These are phyloP conservation scores for Castanopsis chinensis DNA, from an alignment of 306 rosid genomes.

Conservation along the genomic window DNA sequence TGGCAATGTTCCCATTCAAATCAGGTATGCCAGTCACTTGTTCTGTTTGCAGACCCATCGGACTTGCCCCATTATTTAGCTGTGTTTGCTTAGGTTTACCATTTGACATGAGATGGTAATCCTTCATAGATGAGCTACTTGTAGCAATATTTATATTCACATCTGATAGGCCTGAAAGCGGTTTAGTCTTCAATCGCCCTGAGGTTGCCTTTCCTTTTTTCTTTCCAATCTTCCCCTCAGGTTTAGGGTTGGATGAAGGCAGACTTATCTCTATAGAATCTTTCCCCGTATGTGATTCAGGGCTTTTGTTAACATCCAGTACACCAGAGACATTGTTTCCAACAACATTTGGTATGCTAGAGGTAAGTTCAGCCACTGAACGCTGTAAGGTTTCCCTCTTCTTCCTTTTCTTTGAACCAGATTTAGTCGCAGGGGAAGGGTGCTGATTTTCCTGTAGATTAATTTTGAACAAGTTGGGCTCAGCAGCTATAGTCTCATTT, in stretches of 20 bases:
- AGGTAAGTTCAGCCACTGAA: conserved; percentile 35
- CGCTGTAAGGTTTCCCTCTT: conserved; percentile 17
- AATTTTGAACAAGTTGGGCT: conserved; percentile 22
- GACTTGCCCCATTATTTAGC: conserved; percentile 19
- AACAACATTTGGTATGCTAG: conserved; percentile 17
- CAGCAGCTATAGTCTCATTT: conserved; percentile 26
- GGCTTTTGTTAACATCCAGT: conserved; percentile 21
- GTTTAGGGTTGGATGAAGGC: background rate
- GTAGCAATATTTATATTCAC: conserved; percentile 33
- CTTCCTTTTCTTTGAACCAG: conserved; percentile 32
- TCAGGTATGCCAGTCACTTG: conserved; percentile 45
- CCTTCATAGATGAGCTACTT: conserved; percentile 22
- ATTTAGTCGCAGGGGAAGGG: conserved; percentile 8
- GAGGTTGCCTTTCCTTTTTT: conserved; percentile 32
- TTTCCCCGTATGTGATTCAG: conserved; percentile 8
- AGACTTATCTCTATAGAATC: conserved; percentile 6
- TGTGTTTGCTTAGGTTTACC: conserved; percentile 31
- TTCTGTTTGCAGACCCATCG: conserved; percentile 15
- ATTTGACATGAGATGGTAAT: conserved; percentile 14
- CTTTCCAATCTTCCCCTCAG: conserved; percentile 21
- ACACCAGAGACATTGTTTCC: conserved; percentile 14
- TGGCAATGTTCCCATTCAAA: conserved; percentile 40
- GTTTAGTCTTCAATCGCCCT: conserved; percentile 43
- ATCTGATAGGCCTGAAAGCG: conserved; percentile 62
- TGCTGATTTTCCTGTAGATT: conserved; percentile 19